Conservation (phyloP, 257 asterid genomes). For the Oldenlandia corymbosa region DNA sequence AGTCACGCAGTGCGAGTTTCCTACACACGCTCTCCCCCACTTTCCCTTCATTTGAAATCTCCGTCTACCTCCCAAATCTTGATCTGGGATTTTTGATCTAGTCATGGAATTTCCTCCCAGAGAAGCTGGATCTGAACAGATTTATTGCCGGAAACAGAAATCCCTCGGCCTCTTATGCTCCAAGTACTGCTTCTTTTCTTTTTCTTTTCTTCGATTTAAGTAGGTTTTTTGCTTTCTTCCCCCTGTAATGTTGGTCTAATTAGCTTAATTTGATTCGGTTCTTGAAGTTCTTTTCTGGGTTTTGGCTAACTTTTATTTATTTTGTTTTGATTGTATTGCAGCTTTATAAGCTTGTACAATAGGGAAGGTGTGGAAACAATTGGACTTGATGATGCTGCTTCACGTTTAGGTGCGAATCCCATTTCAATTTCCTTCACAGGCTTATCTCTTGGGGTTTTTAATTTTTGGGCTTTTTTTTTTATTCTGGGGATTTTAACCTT, state of each 20-base stretch:
- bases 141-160: conserved; percentile 90
- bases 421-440: not conserved
- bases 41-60: too few relatives aligned
- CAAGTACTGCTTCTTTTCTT: conserved; percentile 39
- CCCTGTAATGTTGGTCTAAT: too few relatives aligned
- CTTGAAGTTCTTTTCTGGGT: not conserved
- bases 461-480: too few relatives aligned
- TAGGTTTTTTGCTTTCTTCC: not conserved
- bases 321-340: conserved; percentile 19
- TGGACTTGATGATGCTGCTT: conserved; percentile 93
- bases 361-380: conserved; percentile 71
- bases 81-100: too few relatives aligned
- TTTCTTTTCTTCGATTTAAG: not conserved
- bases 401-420: conserved; percentile 50
- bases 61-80: too few relatives aligned
- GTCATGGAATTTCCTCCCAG: conserved; percentile 5
- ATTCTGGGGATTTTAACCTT: not conserved
- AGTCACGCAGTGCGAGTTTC: too few relatives aligned
- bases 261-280: not conserved
- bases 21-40: too few relatives aligned
- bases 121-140: conserved; percentile 57
- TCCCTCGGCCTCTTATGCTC: conserved; percentile 91
- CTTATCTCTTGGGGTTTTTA: not conserved
- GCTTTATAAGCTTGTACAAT: conserved; percentile 79
- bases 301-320: not conserved